Percentiles rank a stretch among this genome's conserved stretches.
Evolutionary conservation across 495 filamentous ascomycete genomes (phyloP).

Genomic region (Aeminium ludgeri): DNA sequence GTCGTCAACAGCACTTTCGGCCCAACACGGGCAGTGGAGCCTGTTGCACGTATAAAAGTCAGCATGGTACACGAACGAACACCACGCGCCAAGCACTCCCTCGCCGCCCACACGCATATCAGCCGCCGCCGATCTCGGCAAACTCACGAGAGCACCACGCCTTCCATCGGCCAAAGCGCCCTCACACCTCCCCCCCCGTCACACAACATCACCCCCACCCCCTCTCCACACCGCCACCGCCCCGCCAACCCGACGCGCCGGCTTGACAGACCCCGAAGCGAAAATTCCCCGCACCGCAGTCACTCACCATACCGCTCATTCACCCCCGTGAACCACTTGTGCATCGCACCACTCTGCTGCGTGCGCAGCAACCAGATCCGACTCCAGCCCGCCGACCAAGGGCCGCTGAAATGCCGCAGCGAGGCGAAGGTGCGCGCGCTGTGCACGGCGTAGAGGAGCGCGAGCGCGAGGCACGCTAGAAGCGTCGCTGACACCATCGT

Average conservation of each 20-base stretch:
- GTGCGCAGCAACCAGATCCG: constrained; percentile 18
- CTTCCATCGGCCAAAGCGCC: too few relatives aligned
- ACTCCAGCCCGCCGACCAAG: constrained; percentile 16
- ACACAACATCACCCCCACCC: too few relatives aligned
- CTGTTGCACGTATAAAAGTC: constrained; percentile 12
- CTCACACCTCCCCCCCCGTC: too few relatives aligned
- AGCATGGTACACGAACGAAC: neutral
- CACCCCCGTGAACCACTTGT: constrained; percentile 16
- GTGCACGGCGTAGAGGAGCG: constrained; percentile 9
- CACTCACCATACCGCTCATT: constrained; percentile 19
- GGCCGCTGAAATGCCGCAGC: constrained; percentile 17
- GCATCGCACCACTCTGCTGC: constrained; percentile 17
- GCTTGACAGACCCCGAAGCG: too few relatives aligned
- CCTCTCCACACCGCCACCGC: too few relatives aligned
- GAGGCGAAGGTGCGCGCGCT: constrained; percentile 12
- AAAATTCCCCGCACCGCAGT: neutral
- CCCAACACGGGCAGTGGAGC: constrained; percentile 28
- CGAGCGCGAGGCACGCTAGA: constrained; percentile 6
- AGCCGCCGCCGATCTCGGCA: too few relatives aligned
- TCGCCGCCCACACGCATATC: too few relatives aligned
- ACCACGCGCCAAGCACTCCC: too few relatives aligned
- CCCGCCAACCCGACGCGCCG: too few relatives aligned
- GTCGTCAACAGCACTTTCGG: constrained; percentile 28
- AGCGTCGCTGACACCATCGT: constrained; percentile 8
- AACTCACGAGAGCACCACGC: too few relatives aligned